A percentile compares a stretch with the other conserved stretches of the same genome.
Conservation (phyloP, 164 flowering plant genomes). For the Magnolia officinalis region DNA sequence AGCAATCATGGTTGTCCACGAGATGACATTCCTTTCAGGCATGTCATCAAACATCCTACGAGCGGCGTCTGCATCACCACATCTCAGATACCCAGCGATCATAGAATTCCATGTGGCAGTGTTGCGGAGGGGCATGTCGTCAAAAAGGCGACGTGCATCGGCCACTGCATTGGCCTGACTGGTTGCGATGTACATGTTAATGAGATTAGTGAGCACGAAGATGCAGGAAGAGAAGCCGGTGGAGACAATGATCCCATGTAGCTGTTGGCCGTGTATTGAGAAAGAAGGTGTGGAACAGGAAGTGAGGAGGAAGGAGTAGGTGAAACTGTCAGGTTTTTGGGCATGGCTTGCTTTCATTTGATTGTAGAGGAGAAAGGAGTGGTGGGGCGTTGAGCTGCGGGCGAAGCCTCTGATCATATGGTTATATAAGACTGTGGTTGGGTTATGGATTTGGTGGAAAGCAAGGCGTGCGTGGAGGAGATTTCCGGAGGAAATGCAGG, state of each 20-base stretch:
- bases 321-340: slow-evolving; percentile 46
- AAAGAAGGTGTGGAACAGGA: slow-evolving; percentile 39
- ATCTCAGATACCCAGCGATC: slow-evolving; percentile 34
- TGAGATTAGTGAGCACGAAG: slow-evolving; percentile 50
- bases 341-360: slow-evolving; percentile 27
- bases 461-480: slow-evolving; percentile 30
- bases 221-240: slow-evolving; percentile 41
- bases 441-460: slow-evolving; percentile 31
- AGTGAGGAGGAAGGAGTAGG: slow-evolving; percentile 48
- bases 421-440: slow-evolving; percentile 50
- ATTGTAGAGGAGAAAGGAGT: slow-evolving; percentile 32
- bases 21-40: slow-evolving; percentile 61
- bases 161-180: slow-evolving; percentile 16
- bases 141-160: slow-evolving; percentile 39
- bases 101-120: slow-evolving; percentile 48
- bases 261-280: slow-evolving; percentile 47
- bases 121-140: slow-evolving; percentile 36
- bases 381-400: slow-evolving; percentile 17
- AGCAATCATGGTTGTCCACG: slow-evolving; percentile 72
- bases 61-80: slow-evolving; percentile 40
- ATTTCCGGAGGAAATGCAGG: slow-evolving; percentile 29
- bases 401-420: slow-evolving; percentile 56
- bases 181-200: slow-evolving; percentile 41
- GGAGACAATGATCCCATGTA: slow-evolving; percentile 45
- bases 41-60: slow-evolving; percentile 43